These are phyloP conservation scores for Cryptosporidium felis DNA, from an alignment of 169 alveolate species.

Conservation along the genomic window DNA sequence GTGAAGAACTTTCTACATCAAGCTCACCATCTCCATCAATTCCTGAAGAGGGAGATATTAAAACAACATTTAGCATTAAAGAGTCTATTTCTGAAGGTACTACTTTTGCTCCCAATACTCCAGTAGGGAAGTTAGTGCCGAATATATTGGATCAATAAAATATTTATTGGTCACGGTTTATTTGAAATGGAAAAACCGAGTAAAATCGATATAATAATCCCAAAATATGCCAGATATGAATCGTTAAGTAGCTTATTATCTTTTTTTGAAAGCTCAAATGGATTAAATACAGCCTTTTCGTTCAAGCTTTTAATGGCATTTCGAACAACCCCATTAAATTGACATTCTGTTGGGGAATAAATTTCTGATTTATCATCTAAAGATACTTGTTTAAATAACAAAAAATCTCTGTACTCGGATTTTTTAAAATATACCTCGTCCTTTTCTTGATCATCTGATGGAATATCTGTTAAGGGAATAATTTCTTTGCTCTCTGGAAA, in stretches of 20 bases:
- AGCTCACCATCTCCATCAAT: conserved; percentile 33
- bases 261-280: too few relatives aligned
- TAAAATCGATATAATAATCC: too few relatives aligned
- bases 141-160: too few relatives aligned
- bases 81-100: conserved; percentile 21
- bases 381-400: background rate
- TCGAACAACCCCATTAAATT: too few relatives aligned
- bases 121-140: conserved; percentile 17
- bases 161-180: too few relatives aligned
- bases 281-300: too few relatives aligned
- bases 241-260: too few relatives aligned
- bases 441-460: background rate
- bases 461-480: background rate
- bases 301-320: too few relatives aligned
- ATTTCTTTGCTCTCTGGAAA: conserved; percentile 1
- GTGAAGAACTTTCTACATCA: conserved; percentile 12
- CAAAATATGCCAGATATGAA: too few relatives aligned
- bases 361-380: background rate
- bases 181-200: too few relatives aligned
- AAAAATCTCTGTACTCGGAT: background rate
- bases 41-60: conserved; percentile 59
- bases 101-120: conserved; percentile 49
- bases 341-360: too few relatives aligned
- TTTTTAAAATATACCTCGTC: background rate
- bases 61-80: background rate